Conservation (phyloP, 495 filamentous ascomycete species). For the Jackrogersella minutella region DNA sequence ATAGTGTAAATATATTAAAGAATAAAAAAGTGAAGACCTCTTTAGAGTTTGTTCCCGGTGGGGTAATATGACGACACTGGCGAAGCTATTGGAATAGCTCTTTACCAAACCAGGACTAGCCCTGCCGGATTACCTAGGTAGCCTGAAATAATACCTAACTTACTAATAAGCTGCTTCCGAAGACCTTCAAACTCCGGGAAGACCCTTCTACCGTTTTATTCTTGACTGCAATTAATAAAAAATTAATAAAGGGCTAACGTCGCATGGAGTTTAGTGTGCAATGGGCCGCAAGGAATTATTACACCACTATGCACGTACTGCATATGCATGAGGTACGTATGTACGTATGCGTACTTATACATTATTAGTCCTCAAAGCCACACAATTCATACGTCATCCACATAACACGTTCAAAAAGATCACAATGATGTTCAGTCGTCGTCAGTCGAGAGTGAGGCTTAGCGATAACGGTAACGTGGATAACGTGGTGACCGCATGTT, state of each 20-base stretch:
- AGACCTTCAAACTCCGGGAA: background rate
- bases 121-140: slow-evolving; percentile 5
- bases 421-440: slow-evolving; percentile 36
- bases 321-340: too few species aligned
- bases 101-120: slow-evolving; percentile 29
- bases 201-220: background rate
- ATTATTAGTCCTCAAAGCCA: background rate
- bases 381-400: slow-evolving; percentile 29
- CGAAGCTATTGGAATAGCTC: slow-evolving; percentile 38
- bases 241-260: slow-evolving; percentile 9
- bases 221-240: background rate
- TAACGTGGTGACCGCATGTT: slow-evolving; percentile 8
- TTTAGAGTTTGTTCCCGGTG: slow-evolving; percentile 17
- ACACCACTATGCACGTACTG: background rate
- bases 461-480: slow-evolving; percentile 11
- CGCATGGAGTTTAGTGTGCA: background rate
- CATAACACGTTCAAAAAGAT: slow-evolving; percentile 16
- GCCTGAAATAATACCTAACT: slow-evolving; percentile 15
- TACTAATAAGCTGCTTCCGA: background rate
- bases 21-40: slow-evolving; percentile 9
- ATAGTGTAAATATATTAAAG: background rate
- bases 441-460: slow-evolving; percentile 28
- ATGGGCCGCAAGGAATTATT: background rate
- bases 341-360: too few species aligned
- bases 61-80: slow-evolving; percentile 37